These are phyloP conservation scores for Yamadazyma endophytica DNA, from an alignment of 805 yeast species.

Conservation along the genomic window DNA sequence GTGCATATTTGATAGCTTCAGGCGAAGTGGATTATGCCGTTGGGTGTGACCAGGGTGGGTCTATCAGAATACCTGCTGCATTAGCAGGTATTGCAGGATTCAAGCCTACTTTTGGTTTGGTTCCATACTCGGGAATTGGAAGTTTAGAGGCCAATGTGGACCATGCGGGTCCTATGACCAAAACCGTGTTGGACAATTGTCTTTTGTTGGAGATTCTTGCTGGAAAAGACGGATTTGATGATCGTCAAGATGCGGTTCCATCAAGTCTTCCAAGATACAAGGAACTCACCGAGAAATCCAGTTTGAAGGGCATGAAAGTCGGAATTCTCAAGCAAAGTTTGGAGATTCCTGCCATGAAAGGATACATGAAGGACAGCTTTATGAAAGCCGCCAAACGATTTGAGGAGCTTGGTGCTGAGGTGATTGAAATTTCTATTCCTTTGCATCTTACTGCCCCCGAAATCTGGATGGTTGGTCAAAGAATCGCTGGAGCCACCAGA, in stretches of 20 bases:
- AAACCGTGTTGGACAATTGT: constrained; percentile 11
- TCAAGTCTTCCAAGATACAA: constrained; percentile 9
- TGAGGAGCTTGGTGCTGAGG: constrained; percentile 13
- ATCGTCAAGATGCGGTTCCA: constrained; percentile 12
- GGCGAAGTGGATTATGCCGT: constrained; percentile 49
- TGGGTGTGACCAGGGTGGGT: constrained; percentile 55
- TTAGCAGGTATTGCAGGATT: constrained; percentile 40
- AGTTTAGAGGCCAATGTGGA: constrained; percentile 12
- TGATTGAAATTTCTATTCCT: constrained; percentile 13
- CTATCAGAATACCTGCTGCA: constrained; percentile 46
- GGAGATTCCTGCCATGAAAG: constrained; percentile 13
- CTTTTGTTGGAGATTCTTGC: constrained; percentile 11
- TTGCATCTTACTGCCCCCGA: constrained; percentile 12
- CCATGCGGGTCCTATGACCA: constrained; percentile 15
- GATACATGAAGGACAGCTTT: constrained; percentile 10
- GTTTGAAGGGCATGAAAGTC: constrained; percentile 12
- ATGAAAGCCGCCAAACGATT: constrained; percentile 8
- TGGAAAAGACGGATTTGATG: constrained; percentile 14
- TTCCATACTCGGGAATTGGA: constrained; percentile 14
- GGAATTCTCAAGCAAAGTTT: constrained; percentile 13
- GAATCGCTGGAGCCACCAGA: constrained; percentile 11
- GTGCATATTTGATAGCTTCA: constrained; percentile 45
- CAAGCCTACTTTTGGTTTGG: constrained; percentile 32
- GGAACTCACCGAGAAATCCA: constrained; percentile 7
- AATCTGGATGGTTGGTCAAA: constrained; percentile 13